Base-by-base conservation (phyloP, 805 yeast species). In the Candida wancherniae region DNA sequence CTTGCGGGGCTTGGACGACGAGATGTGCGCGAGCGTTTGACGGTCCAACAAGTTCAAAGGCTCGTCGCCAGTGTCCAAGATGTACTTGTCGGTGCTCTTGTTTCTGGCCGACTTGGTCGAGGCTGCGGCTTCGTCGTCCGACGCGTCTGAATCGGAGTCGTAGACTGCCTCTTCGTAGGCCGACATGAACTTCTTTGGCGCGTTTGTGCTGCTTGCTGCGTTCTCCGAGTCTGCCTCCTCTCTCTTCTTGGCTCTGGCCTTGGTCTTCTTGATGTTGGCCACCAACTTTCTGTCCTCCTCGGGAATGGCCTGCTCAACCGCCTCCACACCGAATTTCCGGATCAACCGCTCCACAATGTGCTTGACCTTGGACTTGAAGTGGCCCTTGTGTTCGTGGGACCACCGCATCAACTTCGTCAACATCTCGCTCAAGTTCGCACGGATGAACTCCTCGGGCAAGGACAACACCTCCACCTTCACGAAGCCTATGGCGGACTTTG, bases 331-430 rank as follows among this genome's bases (percentile, higher is more conserved):
- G 53, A 85, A 86, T 53, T 87, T 79, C 55, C 98, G 76, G 33
- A 90, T 75, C 50, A 92, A 66, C 48, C 97, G 75, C 68, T 92
- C 99, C 40, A 92, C 67, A 33, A 92, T 82, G 52, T 92, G 97
- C 63, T 86, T 85, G 21, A 92, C 90, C 58, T 85, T 90, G 9
- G 88, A 75, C 55, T 85, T 87, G 71, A 92, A 92, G 53, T 87
- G 95, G 28, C 94, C 94, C 51, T 86, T 85, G 59, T 90, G 97
- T 55, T 88, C 97, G 55, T 86, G 92, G 24, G 96, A 85, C 92
- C 97, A 88, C 39, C 78, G 77, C 73, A 92, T 68, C 49, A 92
- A 70, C 47, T 84, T 81, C 15, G 73, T 67, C 32, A 92, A 63
- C 30, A 92, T 61, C 8, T 73, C 78, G 19, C 69, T 69, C 47